A percentile compares a stretch with the other conserved stretches of the same genome.
Evolutionary conservation across 495 filamentous ascomycete species (phyloP).

Genomic region (Trypethelium eluteriae): DNA sequence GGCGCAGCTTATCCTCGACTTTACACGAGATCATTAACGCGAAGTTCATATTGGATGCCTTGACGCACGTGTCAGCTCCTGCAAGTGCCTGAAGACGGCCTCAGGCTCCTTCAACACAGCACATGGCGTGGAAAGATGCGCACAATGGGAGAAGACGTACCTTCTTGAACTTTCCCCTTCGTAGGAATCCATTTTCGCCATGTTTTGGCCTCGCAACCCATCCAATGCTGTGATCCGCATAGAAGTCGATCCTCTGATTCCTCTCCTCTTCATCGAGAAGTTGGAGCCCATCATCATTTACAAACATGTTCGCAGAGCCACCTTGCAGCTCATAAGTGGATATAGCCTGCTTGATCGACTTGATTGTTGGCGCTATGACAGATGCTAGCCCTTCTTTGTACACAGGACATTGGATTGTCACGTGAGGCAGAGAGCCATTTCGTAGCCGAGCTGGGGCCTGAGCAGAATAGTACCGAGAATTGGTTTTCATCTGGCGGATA

Average conservation of each 20-base stretch:
- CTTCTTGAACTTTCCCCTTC: constrained; percentile 56
- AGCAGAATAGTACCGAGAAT: constrained; percentile 74
- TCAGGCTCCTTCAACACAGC: neutral
- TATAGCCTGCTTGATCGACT: constrained; percentile 64
- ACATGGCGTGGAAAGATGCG: neutral
- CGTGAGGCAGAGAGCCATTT: constrained; percentile 48
- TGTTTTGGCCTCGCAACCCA: constrained; percentile 69
- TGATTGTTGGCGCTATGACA: constrained; percentile 61
- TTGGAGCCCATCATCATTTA: constrained; percentile 75
- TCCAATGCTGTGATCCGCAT: constrained; percentile 65
- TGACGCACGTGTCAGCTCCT: neutral
- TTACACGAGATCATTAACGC: constrained; percentile 66
- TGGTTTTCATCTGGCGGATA: constrained; percentile 59
- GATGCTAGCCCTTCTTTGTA: constrained; percentile 62
- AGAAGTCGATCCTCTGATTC: constrained; percentile 57
- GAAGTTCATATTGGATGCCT: constrained; percentile 78
- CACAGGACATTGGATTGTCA: constrained; percentile 65
- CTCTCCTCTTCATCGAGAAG: constrained; percentile 59
- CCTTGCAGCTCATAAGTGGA: constrained; percentile 74
- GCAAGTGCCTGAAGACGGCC: too few species aligned
- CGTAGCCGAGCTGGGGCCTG: constrained; percentile 51
- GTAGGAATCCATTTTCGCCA: constrained; percentile 49
- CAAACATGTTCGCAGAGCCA: constrained; percentile 71
- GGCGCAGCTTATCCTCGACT: constrained; percentile 60
- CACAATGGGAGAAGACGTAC: constrained; percentile 16